A percentile compares a stretch with the other conserved stretches of the same genome.
Evolutionary conservation across 1,284 basidiomycete genomes (phyloP).

Genomic region (Fomitopsis betulina): DNA sequence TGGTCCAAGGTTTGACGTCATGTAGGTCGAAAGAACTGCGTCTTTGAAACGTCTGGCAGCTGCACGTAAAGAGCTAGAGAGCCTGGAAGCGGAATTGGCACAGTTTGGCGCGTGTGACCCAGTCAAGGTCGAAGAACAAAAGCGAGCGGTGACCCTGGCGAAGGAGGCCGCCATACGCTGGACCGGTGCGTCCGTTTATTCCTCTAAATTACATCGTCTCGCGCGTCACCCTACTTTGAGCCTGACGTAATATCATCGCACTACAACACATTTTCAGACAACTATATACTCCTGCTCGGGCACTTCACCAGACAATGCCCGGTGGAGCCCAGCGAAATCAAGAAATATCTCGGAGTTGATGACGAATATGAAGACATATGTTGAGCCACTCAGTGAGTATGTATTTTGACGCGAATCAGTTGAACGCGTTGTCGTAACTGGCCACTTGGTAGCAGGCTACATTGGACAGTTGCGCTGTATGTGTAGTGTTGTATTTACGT

Average conservation of each 20-base stretch:
- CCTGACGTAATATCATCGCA: neutral
- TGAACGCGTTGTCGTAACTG: too few relatives aligned
- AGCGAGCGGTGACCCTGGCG: constrained; percentile 62
- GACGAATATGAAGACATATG: constrained; percentile 74
- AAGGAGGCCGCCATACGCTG: constrained; percentile 79
- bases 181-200: constrained; percentile 59
- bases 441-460: too few relatives aligned
- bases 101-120: constrained; percentile 84
- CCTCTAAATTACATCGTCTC: neutral
- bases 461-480: too few relatives aligned
- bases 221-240: neutral
- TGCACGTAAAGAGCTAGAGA: constrained; percentile 49
- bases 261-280: constrained; percentile 16
- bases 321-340: constrained; percentile 53
- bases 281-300: constrained; percentile 45
- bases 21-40: constrained; percentile 51
- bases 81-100: constrained; percentile 64
- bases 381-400: constrained; percentile 25
- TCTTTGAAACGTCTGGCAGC: constrained; percentile 45
- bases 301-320: constrained; percentile 62
- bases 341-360: constrained; percentile 57
- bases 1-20: neutral
- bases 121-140: constrained; percentile 70
- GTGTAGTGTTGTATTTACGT: too few relatives aligned
- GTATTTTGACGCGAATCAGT: neutral